Evolutionary conservation across 2,329 filamentous ascomycete genomes (phyloP).

Genomic region (Lachnellula subtilissima): DNA sequence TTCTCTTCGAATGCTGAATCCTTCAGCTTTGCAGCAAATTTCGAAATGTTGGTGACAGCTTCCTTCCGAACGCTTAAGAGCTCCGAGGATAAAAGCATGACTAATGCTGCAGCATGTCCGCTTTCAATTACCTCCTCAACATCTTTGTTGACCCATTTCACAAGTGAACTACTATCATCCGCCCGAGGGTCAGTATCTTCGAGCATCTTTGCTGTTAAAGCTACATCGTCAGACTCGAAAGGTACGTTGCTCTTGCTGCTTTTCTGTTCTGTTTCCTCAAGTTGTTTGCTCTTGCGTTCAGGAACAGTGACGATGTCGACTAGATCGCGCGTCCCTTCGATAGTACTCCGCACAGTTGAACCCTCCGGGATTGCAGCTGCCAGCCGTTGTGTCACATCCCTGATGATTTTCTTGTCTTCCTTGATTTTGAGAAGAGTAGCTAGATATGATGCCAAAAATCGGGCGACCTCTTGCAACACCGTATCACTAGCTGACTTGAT

Average conservation of each 20-base stretch:
- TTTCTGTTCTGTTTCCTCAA: neutral
- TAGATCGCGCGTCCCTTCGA: conserved; percentile 23
- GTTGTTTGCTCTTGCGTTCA: conserved; percentile 1
- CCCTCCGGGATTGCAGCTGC: conserved; percentile 33
- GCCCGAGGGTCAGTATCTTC: conserved; percentile 2
- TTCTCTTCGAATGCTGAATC: conserved; percentile 70
- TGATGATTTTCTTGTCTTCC: conserved; percentile 45
- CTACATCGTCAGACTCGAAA: conserved; percentile 12
- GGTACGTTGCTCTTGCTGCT: neutral
- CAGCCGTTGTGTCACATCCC: conserved; percentile 41
- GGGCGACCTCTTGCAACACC: conserved; percentile 44
- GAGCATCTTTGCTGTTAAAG: conserved; percentile 14
- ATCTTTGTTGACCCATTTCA: conserved; percentile 70
- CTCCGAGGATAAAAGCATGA: conserved; percentile 71
- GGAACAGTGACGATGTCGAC: conserved; percentile 24
- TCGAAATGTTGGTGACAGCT: conserved; percentile 64
- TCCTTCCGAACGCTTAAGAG: conserved; percentile 75
- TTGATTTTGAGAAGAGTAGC: conserved; percentile 48
- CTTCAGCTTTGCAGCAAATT: conserved; percentile 58
- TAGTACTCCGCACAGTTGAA: conserved; percentile 30
- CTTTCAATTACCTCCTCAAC: conserved; percentile 76
- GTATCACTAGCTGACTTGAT: conserved; percentile 45
- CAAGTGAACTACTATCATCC: conserved; percentile 47
- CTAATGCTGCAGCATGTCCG: conserved; percentile 62
- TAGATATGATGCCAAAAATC: conserved; percentile 56